phyloP scores from a whole-genome alignment of 768 basidiomycete species.

The Ephemerocybe angulata region DNA sequence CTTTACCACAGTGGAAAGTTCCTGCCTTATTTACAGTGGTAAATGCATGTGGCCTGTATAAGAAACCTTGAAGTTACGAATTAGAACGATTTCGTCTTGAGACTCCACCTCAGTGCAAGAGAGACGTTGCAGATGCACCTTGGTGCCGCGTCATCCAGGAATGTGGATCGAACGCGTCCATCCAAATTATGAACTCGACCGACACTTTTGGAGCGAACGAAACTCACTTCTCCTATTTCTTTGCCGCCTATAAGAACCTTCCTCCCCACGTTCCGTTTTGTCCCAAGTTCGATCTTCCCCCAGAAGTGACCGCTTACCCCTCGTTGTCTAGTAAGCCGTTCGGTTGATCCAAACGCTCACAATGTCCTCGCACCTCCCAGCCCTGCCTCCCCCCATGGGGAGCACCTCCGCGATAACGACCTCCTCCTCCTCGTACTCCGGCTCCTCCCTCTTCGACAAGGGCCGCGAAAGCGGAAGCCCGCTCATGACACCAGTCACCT shows the following conservation, averaged over 20 bases:
- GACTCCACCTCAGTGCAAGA: no score
- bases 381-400: not conserved
- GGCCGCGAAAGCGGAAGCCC: slow-evolving; percentile 7
- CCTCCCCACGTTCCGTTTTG: not conserved
- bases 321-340: no score
- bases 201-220: no score
- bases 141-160: no score
- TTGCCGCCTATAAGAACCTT: not conserved
- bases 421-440: slow-evolving; percentile 8
- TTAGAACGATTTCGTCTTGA: no score
- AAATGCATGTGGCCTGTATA: slow-evolving; percentile 12
- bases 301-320: no score
- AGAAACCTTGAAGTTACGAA: not conserved
- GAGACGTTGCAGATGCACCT: no score
- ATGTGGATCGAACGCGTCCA: no score
- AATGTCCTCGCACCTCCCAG: not conserved
- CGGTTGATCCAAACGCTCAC: not conserved
- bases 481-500: slow-evolving; percentile 16
- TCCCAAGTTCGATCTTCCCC: no score
- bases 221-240: not conserved
- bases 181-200: no score
- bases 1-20: slow-evolving; percentile 61
- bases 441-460: slow-evolving; percentile 13
- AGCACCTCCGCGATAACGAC: not conserved
- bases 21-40: slow-evolving; percentile 72